Evolutionary conservation across 2,329 filamentous ascomycete genomes (phyloP), one percentile per base, ranked within the genome.

Genomic region (Aspergillus pseudoviridinutans): DNA sequence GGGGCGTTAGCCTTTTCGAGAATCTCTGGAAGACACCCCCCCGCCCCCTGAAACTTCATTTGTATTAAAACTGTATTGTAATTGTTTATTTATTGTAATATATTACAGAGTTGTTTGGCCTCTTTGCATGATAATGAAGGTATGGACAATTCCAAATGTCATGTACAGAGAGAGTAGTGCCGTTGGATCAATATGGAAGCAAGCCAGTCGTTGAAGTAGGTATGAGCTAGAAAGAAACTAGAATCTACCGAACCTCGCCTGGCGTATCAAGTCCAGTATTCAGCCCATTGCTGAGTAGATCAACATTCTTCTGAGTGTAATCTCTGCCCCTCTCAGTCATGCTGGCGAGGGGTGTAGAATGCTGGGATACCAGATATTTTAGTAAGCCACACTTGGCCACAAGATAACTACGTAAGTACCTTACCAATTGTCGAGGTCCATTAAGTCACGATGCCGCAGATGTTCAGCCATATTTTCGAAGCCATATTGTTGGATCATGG

Each of bases 261-360:
- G 10, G 32, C 32, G 7, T 17, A 7, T 38, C 14, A 17, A 38
- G 5, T 12, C 12, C 42, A 46, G 42, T 20, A 14, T 22, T 17
- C 12, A 24, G 7, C 22, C 17, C n/a, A 24, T 38, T 46, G 42
- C 42, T 46, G n/a, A 22, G 42, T 20, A 22, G 7, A 24, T 46
- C 22, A 46, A 60, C 53, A 49, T 50, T 57, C 44, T 46, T 49
- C 25, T 57, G 41, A 20, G 35, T 50, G 52, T 49, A 50, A 12
- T 49, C 42, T 35, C 29, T 14, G 25, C 4, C 56, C 46, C 51
- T 47, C 53, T 35, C 35, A 62, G 58, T 53, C 49, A 61, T 64
- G 58, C 53, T 62, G 60, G 51, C 58, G 41, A 65, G 63, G 63
- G 57, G 58, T 62, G 54, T 28, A 58, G 63, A 65, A 65, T 65